phyloP scores from a whole-genome alignment of 352 stramenopile species.

The Thalassiosira hispida region DNA sequence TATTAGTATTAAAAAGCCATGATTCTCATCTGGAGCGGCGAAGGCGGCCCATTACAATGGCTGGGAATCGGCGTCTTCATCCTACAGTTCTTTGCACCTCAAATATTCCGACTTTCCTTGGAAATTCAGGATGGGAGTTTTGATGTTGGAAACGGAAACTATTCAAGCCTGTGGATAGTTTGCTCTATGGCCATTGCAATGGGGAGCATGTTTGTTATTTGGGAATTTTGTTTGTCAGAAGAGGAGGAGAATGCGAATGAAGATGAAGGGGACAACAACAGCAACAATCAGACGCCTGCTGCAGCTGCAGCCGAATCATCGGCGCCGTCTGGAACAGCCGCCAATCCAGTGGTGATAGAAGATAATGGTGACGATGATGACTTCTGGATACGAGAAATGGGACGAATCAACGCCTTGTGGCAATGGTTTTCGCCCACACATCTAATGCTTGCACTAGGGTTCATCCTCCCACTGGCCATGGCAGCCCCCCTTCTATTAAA shows the following conservation, averaged over 20 bases:
- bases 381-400: neutral
- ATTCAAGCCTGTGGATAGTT: neutral
- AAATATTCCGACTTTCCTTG: conserved; percentile 9
- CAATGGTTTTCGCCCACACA: conserved; percentile 17
- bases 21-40: conserved; percentile 48
- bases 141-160: neutral
- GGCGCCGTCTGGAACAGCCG: conserved; percentile 15
- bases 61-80: conserved; percentile 23
- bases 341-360: conserved; percentile 22
- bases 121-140: neutral
- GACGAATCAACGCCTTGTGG: neutral
- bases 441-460: conserved; percentile 28
- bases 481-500: conserved; percentile 38
- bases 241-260: neutral
- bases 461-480: conserved; percentile 35
- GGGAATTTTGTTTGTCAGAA: neutral
- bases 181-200: conserved; percentile 10
- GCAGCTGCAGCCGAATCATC: neutral
- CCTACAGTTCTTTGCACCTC: conserved; percentile 40
- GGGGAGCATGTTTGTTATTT: neutral
- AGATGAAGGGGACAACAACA: neutral
- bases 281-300: neutral
- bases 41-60: conserved; percentile 43
- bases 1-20: conserved; percentile 6
- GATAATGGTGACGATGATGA: conserved; percentile 22